Base-by-base conservation (phyloP, 768 basidiomycete species). In the Exsudoporus frostii region DNA sequence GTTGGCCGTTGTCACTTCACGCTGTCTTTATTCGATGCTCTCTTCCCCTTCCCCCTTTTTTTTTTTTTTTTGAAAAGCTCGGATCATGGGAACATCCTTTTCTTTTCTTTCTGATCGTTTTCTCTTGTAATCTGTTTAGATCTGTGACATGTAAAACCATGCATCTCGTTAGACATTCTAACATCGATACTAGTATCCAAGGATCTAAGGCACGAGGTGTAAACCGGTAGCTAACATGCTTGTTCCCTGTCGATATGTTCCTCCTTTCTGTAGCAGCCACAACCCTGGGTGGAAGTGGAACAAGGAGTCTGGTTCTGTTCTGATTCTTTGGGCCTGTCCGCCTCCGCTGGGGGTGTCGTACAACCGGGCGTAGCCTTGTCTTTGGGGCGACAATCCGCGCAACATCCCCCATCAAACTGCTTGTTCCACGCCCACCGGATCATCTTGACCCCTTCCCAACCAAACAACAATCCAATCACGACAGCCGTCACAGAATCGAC, bases 331-430 rank as follows among this genome's bases (percentile, higher is more conserved):
- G 38, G n/a, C 25, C 55, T 41, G 17, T 49, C 43, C 27, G 19
- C 22, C 3, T 45, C 46, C 24, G 9, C 17, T 0, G 45, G 10
- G 10, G 46, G 25, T 14, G 33, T 32, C 20, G 29, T 7, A 29
- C 33, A 42, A 4, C 7, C 7, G 1, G 36, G 19, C n/a, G 19
- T 17, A 2, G 13, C 14, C 48, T 29, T 29, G 43, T 51, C 46
- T 34, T 48, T 50, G 11, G 46, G n/a, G 0, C 5, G 50, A 30
- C 49, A 50, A 32, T 8, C 27, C 22, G 25, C 47, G 33, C 75
- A 73, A 53, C 75, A 75, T 0, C 74, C 71, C 0, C 74, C 74
- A 42, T 69, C 61, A 38, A 76, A 76, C 17, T 65, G 47, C 5
- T n/a, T n/a, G 14, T 17, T 45, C 19, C 43, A 8, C 6, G 55